Evolutionary conservation across 2,329 filamentous ascomycete genomes (phyloP), one percentile per base, ranked within the genome.

Genomic region (Beauveria bassiana): DNA sequence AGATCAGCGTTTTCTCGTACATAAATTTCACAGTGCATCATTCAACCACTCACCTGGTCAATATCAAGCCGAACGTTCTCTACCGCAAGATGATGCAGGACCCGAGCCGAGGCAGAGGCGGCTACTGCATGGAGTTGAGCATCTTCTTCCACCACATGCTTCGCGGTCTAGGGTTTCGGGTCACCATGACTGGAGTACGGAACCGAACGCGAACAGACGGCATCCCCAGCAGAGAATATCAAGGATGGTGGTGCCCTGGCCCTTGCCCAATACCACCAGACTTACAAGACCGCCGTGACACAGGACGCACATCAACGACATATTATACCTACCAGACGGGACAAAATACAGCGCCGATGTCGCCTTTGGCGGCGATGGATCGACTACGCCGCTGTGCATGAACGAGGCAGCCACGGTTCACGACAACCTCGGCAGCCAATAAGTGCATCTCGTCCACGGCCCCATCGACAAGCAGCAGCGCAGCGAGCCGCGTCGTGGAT

Each of bases 321-420:
- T 88, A 54, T 77, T 87, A n/a, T 80, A 78, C 1, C 75, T 89
- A 22, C 70, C 76, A 0, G 71, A 75, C 2, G 74, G 74, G 16
- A 76, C 75, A 46, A 74, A 76, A 63, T 85, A 81, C 68, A 74
- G 81, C 70, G 73, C 83, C 5, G 87, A 90, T 68, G 82, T 87
- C 4, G 85, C 82, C 1, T 89, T 90, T 66, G 87, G 86, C 22
- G 83, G 82, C n/a, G 83, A 86, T 65, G 81, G 83, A 1, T 77
- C 85, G 0, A 86, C 81, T 0, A 73, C 73, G 9, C 85, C 86
- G 4, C 70, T 89, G 40, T 79, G 78, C 1, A 73, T 90, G 3
- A 68, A 77, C 26, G 72, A 78, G 6, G 31, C 16, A 16, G 72
- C 72, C 3, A 67, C 72, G 9, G 67, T 77, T 3, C 73, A 76